phyloP scores from a whole-genome alignment of 345 rosid genomes.

The Leavenworthia alabamica region DNA sequence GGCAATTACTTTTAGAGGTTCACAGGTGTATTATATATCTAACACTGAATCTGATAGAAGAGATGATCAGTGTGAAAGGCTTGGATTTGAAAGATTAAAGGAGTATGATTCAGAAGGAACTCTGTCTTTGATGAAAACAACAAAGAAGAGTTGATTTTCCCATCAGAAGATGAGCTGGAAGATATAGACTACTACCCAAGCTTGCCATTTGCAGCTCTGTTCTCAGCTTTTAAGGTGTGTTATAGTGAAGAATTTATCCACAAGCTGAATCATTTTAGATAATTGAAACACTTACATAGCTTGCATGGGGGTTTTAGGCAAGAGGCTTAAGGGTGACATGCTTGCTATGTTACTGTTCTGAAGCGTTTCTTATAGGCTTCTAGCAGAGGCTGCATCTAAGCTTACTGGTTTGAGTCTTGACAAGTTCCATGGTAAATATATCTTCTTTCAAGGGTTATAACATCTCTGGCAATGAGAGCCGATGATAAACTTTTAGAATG shows the following conservation, averaged over 20 bases:
- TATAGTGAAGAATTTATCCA: background rate
- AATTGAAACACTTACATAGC: background rate
- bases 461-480: background rate
- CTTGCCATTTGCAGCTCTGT: conserved; percentile 90
- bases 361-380: conserved; percentile 62
- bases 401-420: conserved; percentile 40
- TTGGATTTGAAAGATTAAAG: conserved; percentile 69
- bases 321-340: conserved; percentile 78
- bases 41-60: conserved; percentile 53
- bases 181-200: conserved; percentile 88
- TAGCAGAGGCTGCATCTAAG: conserved; percentile 68
- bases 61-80: conserved; percentile 60
- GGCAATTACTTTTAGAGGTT: conserved; percentile 47
- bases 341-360: conserved; percentile 85
- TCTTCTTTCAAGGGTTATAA: conserved; percentile 11
- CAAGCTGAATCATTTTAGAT: background rate
- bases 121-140: conserved; percentile 49
- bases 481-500: background rate
- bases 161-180: conserved; percentile 74
- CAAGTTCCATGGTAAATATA: conserved; percentile 38
- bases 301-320: conserved; percentile 43
- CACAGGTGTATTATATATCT: conserved; percentile 66
- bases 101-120: conserved; percentile 65
- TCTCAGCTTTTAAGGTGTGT: conserved; percentile 70
- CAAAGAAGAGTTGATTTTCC: conserved; percentile 31